Evolutionary conservation across 495 filamentous ascomycete genomes (phyloP), one percentile per base, ranked within the genome.

Genomic region (Aspergillus sclerotiicarbonarius): DNA sequence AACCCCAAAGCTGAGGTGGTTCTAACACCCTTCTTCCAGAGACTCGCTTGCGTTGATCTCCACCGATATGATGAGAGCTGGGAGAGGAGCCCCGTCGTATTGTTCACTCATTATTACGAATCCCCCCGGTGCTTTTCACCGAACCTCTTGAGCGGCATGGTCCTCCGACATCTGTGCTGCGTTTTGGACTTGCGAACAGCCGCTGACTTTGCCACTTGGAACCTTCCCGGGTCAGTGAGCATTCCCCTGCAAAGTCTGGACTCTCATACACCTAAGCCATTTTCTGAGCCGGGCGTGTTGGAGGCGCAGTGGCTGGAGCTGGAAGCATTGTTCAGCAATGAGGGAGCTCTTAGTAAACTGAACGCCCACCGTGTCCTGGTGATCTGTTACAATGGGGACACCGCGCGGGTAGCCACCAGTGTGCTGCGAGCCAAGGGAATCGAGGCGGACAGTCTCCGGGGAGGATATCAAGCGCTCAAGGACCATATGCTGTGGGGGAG

Each of bases 1-100:
- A 25, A 25, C 25, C 25, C 25, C 2, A 25, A 25, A 5, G 25
- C 25, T 25, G 25, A 25, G 25, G 25, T 25, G 25, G 5, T 25
- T 25, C 25, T 25, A 25, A 25, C 25, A 25, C 25, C 25, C 25
- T 25, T 25, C 25, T 25, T 25, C 10, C 47, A 82, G 80, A 61
- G 69, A 8, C 67, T 84, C 41, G 67, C 71, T 3, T 71, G 76
- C 21, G 79, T 82, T 32, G 82, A 83, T 53, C 74, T 78, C 10
- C 70, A 83, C 65, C 76, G 76, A 10, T 83, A 85, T 50, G 80
- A 83, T 41, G 77, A 80, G 54, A 71, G 72, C 55, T 83, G 80
- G 81, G 79, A 78, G 63, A 67, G 75, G 12, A 71, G 73, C 43
- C 65, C 71, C 2, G 54, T 73, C 3, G 71, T 76, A 3, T 69